Percentiles rank a stretch among this genome's conserved stretches.
Conservation (phyloP, 2,329 filamentous ascomycete genomes). For the Fusarium sp. region DNA sequence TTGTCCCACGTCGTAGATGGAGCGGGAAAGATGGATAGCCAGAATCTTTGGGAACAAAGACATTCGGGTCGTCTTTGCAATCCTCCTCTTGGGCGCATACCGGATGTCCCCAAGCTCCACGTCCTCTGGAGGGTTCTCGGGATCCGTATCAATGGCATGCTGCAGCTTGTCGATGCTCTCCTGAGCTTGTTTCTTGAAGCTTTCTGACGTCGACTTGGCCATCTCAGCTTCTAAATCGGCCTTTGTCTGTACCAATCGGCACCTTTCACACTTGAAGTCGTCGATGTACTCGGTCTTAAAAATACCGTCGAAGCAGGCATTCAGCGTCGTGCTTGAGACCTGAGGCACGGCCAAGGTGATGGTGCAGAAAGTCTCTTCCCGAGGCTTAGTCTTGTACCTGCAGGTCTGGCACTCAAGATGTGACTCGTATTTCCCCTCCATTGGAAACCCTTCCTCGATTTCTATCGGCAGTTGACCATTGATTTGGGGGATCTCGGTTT, state of each 20-base stretch:
- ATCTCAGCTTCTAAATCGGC: constrained; percentile 74
- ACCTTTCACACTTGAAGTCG: constrained; percentile 96
- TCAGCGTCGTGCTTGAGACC: constrained; percentile 83
- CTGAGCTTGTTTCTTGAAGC: constrained; percentile 66
- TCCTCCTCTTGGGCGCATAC: constrained; percentile 83
- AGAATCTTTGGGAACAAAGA: constrained; percentile 90
- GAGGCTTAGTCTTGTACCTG: constrained; percentile 88
- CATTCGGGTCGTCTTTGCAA: constrained; percentile 89
- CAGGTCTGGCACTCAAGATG: constrained; percentile 94
- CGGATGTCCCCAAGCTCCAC: constrained; percentile 82
- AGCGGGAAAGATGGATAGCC: constrained; percentile 92
- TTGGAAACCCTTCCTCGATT: constrained; percentile 83
- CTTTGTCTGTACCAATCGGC: constrained; percentile 85
- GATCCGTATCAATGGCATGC: constrained; percentile 81
- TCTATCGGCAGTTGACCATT: constrained; percentile 54
- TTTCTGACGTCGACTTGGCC: constrained; percentile 66
- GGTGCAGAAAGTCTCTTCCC: constrained; percentile 89
- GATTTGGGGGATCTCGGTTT: constrained; percentile 39
- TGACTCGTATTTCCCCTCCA: constrained; percentile 94
- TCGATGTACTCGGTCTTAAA: constrained; percentile 97
- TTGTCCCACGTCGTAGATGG: constrained; percentile 85
- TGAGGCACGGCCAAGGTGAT: constrained; percentile 93
- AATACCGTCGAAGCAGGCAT: constrained; percentile 91
- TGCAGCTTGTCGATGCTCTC: constrained; percentile 76
- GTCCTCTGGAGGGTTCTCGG: constrained; percentile 81